Percentiles rank a stretch among this genome's conserved stretches.
These are phyloP conservation scores for Geotrichum candidum DNA, from an alignment of 1,139 yeast genomes.

Conservation along the genomic window DNA sequence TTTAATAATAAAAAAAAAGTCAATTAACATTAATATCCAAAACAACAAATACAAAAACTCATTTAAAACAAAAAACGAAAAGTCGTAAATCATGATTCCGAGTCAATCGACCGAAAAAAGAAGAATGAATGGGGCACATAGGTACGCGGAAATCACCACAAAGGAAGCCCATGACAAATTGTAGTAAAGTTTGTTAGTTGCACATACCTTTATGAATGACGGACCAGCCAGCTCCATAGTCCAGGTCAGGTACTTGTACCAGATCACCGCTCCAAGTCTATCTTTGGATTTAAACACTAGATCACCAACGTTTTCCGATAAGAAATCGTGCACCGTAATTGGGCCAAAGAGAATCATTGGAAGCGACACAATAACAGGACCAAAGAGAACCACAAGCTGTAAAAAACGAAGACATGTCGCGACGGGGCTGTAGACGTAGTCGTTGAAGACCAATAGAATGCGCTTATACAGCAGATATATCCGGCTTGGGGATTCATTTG, in stretches of 20 bases:
- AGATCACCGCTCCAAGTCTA: constrained; percentile 57
- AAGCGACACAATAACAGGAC: constrained; percentile 59
- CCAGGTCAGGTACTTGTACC: constrained; percentile 65
- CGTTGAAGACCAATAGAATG: constrained; percentile 21
- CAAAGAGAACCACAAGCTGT: constrained; percentile 58
- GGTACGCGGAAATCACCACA: background rate
- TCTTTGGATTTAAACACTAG: constrained; percentile 32
- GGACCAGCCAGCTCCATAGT: constrained; percentile 87
- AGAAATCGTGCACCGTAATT: constrained; percentile 28
- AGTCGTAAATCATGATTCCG: background rate
- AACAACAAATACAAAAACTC: background rate
- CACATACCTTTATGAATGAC: constrained; percentile 63
- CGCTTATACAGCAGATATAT: constrained; percentile 3
- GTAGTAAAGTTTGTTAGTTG: constrained; percentile 21
- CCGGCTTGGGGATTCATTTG: background rate
- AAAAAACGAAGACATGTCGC: constrained; percentile 61
- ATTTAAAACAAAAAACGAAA: background rate
- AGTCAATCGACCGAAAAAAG: background rate
- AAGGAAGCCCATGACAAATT: constrained; percentile 5
- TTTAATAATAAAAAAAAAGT: background rate
- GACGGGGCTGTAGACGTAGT: constrained; percentile 57
- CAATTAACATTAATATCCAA: background rate
- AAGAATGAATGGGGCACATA: background rate
- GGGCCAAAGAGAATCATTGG: constrained; percentile 67
- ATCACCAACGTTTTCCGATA: background rate